These are phyloP conservation scores for Talaromyces piceae DNA, from an alignment of 2,329 filamentous ascomycete species.

Conservation along the genomic window DNA sequence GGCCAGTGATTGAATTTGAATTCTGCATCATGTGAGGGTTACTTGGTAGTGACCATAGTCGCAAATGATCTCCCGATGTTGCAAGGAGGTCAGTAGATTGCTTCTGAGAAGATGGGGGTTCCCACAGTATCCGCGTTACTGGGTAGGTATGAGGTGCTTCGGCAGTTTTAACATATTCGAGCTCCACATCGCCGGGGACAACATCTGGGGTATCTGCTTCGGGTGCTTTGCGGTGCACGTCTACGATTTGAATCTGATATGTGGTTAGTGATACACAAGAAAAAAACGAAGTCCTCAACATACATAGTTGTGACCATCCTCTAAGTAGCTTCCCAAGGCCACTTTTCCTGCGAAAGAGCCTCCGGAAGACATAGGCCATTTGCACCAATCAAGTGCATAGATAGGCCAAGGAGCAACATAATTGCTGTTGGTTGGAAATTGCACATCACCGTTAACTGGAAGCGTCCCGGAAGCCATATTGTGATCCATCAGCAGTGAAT, in stretches of 20 bases:
- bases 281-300: constrained; percentile 21
- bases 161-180: constrained; percentile 89
- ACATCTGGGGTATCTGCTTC: constrained; percentile 63
- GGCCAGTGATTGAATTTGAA: constrained; percentile 59
- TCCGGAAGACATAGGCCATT: constrained; percentile 74
- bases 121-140: constrained; percentile 90
- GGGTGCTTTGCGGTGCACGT: constrained; percentile 69
- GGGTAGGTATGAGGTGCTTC: constrained; percentile 98
- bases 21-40: constrained; percentile 49
- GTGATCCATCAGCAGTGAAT: constrained; percentile 71
- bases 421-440: constrained; percentile 69
- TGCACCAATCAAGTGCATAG: constrained; percentile 98
- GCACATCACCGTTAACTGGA: constrained; percentile 58
- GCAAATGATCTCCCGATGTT: constrained; percentile 88
- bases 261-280: constrained; percentile 16
- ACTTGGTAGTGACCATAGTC: constrained; percentile 81
- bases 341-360: constrained; percentile 73
- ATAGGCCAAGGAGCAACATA: constrained; percentile 91
- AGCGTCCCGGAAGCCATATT: constrained; percentile 49
- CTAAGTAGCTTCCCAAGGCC: constrained; percentile 89
- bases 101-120: constrained; percentile 89
- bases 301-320: constrained; percentile 98
- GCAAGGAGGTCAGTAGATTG: constrained; percentile 90
- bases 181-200: constrained; percentile 52
- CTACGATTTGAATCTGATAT: constrained; percentile 86